A percentile compares a stretch with the other conserved stretches of the same genome.
These are phyloP conservation scores for Lizanozyma gosingica DNA, from an alignment of 1,139 yeast genomes.

Conservation along the genomic window DNA sequence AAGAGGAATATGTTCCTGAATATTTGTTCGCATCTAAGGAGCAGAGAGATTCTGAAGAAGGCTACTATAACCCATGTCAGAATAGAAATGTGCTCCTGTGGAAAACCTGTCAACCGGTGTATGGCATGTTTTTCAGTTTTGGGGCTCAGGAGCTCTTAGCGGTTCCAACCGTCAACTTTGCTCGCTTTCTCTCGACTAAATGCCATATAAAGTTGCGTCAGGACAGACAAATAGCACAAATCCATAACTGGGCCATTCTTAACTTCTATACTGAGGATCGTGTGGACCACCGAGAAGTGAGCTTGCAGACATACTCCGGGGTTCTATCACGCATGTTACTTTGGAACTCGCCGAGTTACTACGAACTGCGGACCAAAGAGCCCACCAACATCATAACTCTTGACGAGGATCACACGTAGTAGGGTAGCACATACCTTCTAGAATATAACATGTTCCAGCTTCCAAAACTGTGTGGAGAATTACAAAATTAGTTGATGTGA, in stretches of 20 bases:
- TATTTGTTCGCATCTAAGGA: not conserved
- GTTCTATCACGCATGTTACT: slow-evolving; percentile 19
- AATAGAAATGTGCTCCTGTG: not conserved
- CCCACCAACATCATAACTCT: slow-evolving; percentile 21
- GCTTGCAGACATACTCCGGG: slow-evolving; percentile 19
- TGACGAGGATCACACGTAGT: slow-evolving; percentile 12
- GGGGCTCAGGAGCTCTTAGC: not conserved
- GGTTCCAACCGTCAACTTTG: not conserved
- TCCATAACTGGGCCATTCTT: slow-evolving; percentile 25
- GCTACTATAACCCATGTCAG: not conserved
- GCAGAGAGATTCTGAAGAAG: not conserved
- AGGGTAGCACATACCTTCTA: too few species aligned
- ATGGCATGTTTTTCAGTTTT: not conserved
- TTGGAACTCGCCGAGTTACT: slow-evolving; percentile 14
- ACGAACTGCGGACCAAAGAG: slow-evolving; percentile 12
- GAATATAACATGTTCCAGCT: too few species aligned
- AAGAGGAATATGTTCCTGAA: not conserved
- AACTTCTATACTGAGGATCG: slow-evolving; percentile 20
- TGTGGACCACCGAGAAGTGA: slow-evolving; percentile 25
- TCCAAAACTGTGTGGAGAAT: too few species aligned
- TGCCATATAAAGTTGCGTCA: not conserved
- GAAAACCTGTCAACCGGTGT: not conserved
- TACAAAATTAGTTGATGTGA: too few species aligned
- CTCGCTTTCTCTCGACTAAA: not conserved
- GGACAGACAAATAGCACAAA: slow-evolving; percentile 12